phyloP scores from a whole-genome alignment of 192 early-diverging fungal species.

The Neocallimastix lanati region DNA sequence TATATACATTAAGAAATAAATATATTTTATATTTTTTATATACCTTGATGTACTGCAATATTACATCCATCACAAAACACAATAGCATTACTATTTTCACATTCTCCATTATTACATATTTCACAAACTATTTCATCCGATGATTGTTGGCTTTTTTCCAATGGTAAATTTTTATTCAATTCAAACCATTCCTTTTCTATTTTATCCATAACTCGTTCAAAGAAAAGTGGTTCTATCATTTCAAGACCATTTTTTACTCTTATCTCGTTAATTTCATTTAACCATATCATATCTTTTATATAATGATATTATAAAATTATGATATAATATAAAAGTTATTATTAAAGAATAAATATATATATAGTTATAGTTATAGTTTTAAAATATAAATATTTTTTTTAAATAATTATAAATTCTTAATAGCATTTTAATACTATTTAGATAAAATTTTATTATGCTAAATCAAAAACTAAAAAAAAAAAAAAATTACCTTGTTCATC shows the following conservation, averaged over 20 bases:
- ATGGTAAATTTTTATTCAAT: conserved; percentile 22
- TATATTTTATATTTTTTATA: too few species aligned
- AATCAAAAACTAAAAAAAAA: too few species aligned
- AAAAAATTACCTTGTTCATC: conserved; percentile 92
- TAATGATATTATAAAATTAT: too few species aligned
- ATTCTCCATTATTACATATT: conserved; percentile 95
- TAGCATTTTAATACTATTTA: too few species aligned
- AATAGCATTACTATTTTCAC: conserved; percentile 97
- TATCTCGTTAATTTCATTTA: conserved; percentile 58
- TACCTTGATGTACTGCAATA: conserved; percentile 93
- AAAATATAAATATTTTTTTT: too few species aligned
- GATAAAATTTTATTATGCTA: too few species aligned
- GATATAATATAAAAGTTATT: too few species aligned
- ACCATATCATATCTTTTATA: conserved; percentile 31
- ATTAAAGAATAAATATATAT: too few species aligned
- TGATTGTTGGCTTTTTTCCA: conserved; percentile 22
- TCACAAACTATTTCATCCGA: conserved; percentile 77
- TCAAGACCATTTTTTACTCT: conserved; percentile 28
- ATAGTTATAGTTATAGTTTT: too few species aligned
- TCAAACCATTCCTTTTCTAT: conserved; percentile 98
- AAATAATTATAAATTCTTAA: too few species aligned
- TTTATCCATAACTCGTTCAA: conserved; percentile 75
- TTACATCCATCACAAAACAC: conserved; percentile 99
- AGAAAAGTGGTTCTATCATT: conserved; percentile 31
- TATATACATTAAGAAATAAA: background rate